Evolutionary conservation across 2,329 filamentous ascomycete species (phyloP), one percentile per base, ranked within the genome.

Genomic region (Ophiostoma ulmi): DNA sequence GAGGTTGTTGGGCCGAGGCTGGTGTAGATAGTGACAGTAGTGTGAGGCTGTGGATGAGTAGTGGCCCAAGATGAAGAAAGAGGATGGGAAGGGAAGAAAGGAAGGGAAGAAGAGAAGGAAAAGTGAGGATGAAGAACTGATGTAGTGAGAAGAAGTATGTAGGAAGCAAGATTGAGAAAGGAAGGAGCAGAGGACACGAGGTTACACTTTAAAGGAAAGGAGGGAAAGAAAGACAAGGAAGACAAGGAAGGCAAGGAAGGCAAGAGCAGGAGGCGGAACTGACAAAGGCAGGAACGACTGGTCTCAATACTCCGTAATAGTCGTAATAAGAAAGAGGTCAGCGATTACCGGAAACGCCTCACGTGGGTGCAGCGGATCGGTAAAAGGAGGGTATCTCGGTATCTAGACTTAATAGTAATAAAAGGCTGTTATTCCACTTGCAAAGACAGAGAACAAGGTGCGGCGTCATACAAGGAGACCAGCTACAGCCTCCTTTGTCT

Each of bases 311-410:
- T 58, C 52, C 52, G 52, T 58, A 58, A 14, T 11, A 20, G 20
- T 61, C 44, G 44, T 48, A 48, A 48, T 48, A n/a, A 48, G 31
- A 13, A 63, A 31, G 38, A 67, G 65, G 38, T 67, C 65, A 52
- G 61, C 35, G 52, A 58, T 58, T 58, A 58, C 61, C 31, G 61
- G 61, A 36, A n/a, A 64, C 61, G 61, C 61, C 61, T 64, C 61
- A 64, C 61, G 61, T 64, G 61, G 61, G 61, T 38, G 61, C 31
- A 35, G 61, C 61, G 61, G 61, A 64, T 58, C n/a, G 52, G 13
- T n/a, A 64, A 36, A 35, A 38, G 61, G 7, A 64, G 35, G 13
- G 22, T 22, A 55, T 22, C 2, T 48, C 14, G n/a, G n/a, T 22
- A 26, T 58, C 52, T 58, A 58, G n/a, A 11, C 4, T 10, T 20